Evolutionary conservation across 805 yeast genomes (phyloP), one percentile per base, ranked within the genome.

Genomic region (Wickerhamomyces xylosicus): DNA sequence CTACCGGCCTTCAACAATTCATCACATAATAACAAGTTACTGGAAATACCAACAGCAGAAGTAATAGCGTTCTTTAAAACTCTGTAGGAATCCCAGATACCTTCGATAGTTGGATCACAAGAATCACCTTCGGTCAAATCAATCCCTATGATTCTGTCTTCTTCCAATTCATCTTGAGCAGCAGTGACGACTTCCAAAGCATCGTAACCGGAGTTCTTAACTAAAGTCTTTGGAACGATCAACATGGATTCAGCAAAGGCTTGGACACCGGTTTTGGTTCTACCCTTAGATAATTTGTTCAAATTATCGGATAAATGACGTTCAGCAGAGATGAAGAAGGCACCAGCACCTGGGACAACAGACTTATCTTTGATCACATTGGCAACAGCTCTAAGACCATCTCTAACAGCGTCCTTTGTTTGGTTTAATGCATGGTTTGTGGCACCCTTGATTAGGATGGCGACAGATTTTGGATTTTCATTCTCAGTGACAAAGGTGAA

Each of bases 321-420:
- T 38, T 86, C 74, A 42, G 90, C 85, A 39, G 94, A 79, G 54
- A 92, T 68, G 66, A 79, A 94, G 62, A 83, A 92, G 2, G 97
- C 92, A 41, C 99, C 99, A 1, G 92, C 99, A 45, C 99, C 99
- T 6, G 98, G 96, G 35, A 92, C 79, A 32, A 92, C 79, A 33
- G 81, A 64, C 50, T 77, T 74, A 60, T 92, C 99, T 54, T 78
- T 83, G 38, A 92, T 65, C 27, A 89, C 92, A 57, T 92, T 92
- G 34, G 95, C 78, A 15, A 92, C 97, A 2, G 97, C 87, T 49
- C 98, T 77, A 43, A 92, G 70, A 27, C 99, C 99, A 59, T 92
- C 98, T 59, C 98, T 78, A 18, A 94, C 87, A 1, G 99, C 97
- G 58, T 92, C 98, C 58, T 89, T 86, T 27, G 95, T 84, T 66